Conservation (phyloP, 768 basidiomycete genomes). For the Phylloporus sp. region DNA sequence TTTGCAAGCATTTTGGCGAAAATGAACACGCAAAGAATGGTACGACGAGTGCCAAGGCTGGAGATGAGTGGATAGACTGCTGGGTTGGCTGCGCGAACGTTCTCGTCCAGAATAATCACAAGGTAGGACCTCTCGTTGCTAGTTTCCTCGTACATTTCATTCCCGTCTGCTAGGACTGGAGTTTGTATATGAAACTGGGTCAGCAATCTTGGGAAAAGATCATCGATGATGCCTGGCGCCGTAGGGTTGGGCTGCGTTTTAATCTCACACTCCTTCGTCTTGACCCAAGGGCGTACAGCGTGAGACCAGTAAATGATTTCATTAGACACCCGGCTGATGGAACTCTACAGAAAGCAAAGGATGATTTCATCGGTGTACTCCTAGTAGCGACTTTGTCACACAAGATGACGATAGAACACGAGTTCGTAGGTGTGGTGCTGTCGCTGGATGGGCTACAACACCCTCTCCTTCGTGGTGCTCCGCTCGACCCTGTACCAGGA, state of each 20-base stretch:
- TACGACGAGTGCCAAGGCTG: conserved; percentile 31
- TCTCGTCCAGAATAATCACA: conserved; percentile 47
- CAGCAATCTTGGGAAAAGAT: conserved; percentile 55
- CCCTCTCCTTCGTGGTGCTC: conserved; percentile 41
- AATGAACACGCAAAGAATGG: conserved; percentile 17
- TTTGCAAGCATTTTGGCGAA: conserved; percentile 46
- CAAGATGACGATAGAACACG: conserved; percentile 50
- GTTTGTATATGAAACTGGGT: conserved; percentile 48
- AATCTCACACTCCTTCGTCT: conserved; percentile 52
- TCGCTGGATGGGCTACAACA: conserved; percentile 56
- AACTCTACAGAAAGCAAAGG: conserved; percentile 38
- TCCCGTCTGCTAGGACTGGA: conserved; percentile 51
- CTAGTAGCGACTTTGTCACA: conserved; percentile 49
- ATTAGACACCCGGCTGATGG: background rate
- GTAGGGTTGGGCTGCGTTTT: conserved; percentile 61
- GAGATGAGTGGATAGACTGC: conserved; percentile 60
- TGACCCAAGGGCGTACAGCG: conserved; percentile 59
- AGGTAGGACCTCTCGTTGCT: conserved; percentile 29
- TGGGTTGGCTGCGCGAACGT: conserved; percentile 73
- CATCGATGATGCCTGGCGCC: conserved; percentile 46
- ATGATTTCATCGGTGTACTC: conserved; percentile 52
- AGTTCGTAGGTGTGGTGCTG: conserved; percentile 55
- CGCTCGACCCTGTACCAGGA: conserved; percentile 21
- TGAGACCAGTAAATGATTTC: conserved; percentile 29
- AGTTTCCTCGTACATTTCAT: background rate